Base-by-base conservation (phyloP, 2,329 filamentous ascomycete genomes). In the Ceratocystis harringtonii region DNA sequence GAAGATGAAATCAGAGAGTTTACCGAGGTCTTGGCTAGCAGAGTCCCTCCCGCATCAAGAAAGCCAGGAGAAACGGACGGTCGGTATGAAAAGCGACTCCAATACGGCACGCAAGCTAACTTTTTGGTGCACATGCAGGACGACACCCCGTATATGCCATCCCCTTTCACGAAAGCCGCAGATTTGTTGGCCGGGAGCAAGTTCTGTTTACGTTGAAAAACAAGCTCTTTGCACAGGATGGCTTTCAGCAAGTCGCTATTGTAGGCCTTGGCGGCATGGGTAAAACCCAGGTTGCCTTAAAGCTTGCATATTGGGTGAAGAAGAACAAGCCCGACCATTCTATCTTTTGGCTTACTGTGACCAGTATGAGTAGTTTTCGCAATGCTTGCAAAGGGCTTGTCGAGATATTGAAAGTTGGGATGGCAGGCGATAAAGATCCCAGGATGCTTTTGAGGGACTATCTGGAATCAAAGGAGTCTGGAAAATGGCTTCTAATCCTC, bases 401-500 rank as follows among this genome's bases (percentile, higher is more conserved):
- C 12, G 43, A 61, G 19, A 17, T 61, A 22, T 10, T 65, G 8
- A 41, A 43, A 7, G 12, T 65, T 22, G 28, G 30, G 4, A 15
- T 22, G 8, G n/a, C 1, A 4, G 48, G 12, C 10, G n/a, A 6
- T 22, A 19, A 52, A 22, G 48, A 52, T 17, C 8, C 52, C n/a
- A 70, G 67, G 60, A 58, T 61, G 17, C 17, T 61, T 0, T 50
- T 71, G 3, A 65, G 58, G 36, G 22, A 45, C 5, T 57, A 70
- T 30, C 65, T 72, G 0, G 69, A 68, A 63, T 69, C 66, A 1
- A 60, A 68, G 19, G 28, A 55, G 1, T 66, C 69, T 1, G 70
- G 69, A 2, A 66, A 63, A 3, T 72, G 71, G 71, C 64, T 72
- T 30, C 66, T 72, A 0, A 57, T 72, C 6, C 8, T 71, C 3